A percentile compares a stretch with the other conserved stretches of the same genome.
phyloP scores from a whole-genome alignment of 352 stramenopile genomes.

The Phytophthora tentaculata region DNA sequence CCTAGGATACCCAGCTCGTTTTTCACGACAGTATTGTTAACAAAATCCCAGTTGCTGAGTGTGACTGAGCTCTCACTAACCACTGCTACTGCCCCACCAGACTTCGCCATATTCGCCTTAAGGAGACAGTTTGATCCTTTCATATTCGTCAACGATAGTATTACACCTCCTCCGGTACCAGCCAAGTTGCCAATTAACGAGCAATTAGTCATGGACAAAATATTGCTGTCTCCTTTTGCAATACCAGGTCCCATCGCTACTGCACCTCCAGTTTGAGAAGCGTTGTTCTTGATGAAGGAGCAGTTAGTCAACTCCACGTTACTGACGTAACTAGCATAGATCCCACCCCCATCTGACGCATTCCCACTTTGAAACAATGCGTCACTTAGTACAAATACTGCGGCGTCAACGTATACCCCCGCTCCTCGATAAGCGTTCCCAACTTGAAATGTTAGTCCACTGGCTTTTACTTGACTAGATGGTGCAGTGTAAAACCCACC shows the following conservation, averaged over 20 bases:
- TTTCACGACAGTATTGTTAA: slow-evolving; percentile 43
- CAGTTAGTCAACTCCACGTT: slow-evolving; percentile 28
- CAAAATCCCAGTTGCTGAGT: slow-evolving; percentile 38
- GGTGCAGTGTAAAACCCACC: slow-evolving; percentile 34
- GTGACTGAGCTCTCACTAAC: slow-evolving; percentile 21
- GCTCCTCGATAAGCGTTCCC: slow-evolving; percentile 28
- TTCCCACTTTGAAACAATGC: slow-evolving; percentile 23
- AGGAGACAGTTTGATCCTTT: slow-evolving; percentile 28
- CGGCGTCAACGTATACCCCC: slow-evolving; percentile 36
- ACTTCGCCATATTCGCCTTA: slow-evolving; percentile 25
- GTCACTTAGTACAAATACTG: slow-evolving; percentile 22
- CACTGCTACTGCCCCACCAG: slow-evolving; percentile 40
- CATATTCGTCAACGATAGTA: slow-evolving; percentile 37
- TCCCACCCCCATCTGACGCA: slow-evolving; percentile 33
- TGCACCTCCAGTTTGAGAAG: slow-evolving; percentile 32
- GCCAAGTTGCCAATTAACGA: slow-evolving; percentile 35
- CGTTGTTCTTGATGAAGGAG: slow-evolving; percentile 36
- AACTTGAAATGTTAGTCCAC: slow-evolving; percentile 19
- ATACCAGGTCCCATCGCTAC: slow-evolving; percentile 35
- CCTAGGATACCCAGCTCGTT: slow-evolving; percentile 26
- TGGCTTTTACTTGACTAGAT: slow-evolving; percentile 21
- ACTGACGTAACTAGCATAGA: slow-evolving; percentile 34
- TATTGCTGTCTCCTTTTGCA: slow-evolving; percentile 8
- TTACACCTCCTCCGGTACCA: slow-evolving; percentile 35
- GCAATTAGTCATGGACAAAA: slow-evolving; percentile 29